phyloP scores from a whole-genome alignment of 441 rosid species.

The Erysimum cheiri region DNA sequence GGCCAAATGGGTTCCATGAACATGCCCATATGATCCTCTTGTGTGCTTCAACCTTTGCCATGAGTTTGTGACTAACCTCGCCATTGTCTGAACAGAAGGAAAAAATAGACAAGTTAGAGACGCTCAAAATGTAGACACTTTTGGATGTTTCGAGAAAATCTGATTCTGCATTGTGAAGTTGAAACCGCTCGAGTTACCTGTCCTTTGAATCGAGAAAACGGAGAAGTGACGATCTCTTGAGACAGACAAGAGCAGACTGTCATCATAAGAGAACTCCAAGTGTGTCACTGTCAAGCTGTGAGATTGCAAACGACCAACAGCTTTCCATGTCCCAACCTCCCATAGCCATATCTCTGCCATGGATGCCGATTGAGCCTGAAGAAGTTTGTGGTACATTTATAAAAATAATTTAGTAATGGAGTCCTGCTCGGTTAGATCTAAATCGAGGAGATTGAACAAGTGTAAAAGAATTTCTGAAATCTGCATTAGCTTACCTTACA shows the following conservation, averaged over 20 bases:
- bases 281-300: constrained; percentile 96
- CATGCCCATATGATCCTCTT: constrained; percentile 98
- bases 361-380: constrained; percentile 82
- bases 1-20: constrained; percentile 93
- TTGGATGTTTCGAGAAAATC: background rate
- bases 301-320: constrained; percentile 82
- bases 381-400: constrained; percentile 29
- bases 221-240: constrained; percentile 96
- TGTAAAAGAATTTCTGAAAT: background rate
- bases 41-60: constrained; percentile 86
- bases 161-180: background rate
- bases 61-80: constrained; percentile 58
- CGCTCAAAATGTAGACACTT: background rate
- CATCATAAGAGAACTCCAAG: constrained; percentile 84
- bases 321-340: constrained; percentile 96
- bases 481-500: constrained; percentile 68
- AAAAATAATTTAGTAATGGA: background rate
- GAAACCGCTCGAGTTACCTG: constrained; percentile 49
- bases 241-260: constrained; percentile 80
- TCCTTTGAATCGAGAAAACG: constrained; percentile 66
- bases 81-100: constrained; percentile 46
- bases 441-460: background rate
- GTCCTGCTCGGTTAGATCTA: background rate
- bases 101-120: background rate
- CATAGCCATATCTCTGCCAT: constrained; percentile 95